Evolutionary conservation across 345 rosid genomes (phyloP), one percentile per base, ranked within the genome.

Genomic region (Turnera subulata): DNA sequence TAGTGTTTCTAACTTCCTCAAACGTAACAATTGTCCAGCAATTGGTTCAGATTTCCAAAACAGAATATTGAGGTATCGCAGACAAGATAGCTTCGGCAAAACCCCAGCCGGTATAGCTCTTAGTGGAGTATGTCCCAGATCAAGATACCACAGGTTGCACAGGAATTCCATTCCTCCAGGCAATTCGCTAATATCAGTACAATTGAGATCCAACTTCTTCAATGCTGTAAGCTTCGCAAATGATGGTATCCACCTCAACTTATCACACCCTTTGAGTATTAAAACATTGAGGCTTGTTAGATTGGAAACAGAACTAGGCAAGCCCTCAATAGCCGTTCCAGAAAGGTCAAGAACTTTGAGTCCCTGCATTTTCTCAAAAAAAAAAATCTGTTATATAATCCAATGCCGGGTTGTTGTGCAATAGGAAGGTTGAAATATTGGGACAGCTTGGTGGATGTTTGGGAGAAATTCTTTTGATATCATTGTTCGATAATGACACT

Each of bases 401-500:
- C 44, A 68, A 24, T 5, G 0, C 0, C 0, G 0, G 0, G 38
- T 62, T 62, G 4, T n/a, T 1, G 16, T 32, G 17, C 11, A 67
- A 11, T 5, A 67, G 55, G 1, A 67, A n/a, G 5, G 44, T 47
- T 22, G 25, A 37, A 1, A 68, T 58, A 19, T 17, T 38, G 9
- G 63, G 49, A 43, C 73, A 62, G 11, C 22, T 49, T 43, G 73
- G 67, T 6, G 56, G 6, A 9, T 16, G 5, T 6, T 43, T 48
- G 10, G 17, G 19, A 11, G 61, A 32, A 14, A 68, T 24, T 32
- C 14, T 33, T 19, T 37, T 2, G 0, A 62, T 50, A 2, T 13
- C 0, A 9, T 68, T 68, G 2, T 18, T 0, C 68, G 62, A 50
- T 11, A 68, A 18, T 25, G 68, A 68, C 16, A 48, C 63, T 10